These are phyloP conservation scores for Psilocybe subaeruginosa DNA, from an alignment of 768 basidiomycete genomes.

Conservation along the genomic window DNA sequence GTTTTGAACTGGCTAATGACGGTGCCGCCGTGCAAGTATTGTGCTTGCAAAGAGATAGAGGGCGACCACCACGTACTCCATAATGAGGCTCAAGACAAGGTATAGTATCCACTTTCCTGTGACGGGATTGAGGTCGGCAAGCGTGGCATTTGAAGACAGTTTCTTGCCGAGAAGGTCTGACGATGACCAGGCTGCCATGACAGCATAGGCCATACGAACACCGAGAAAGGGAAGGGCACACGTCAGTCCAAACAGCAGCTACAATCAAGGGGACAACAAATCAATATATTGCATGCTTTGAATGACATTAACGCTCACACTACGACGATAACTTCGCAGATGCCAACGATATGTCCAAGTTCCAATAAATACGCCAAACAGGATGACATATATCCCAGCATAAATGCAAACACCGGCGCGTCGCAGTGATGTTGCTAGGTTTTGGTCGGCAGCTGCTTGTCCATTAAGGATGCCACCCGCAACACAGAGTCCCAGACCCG, in stretches of 20 bases:
- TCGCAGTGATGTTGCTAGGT: slow-evolving; percentile 41
- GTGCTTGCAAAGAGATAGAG: slow-evolving; percentile 54
- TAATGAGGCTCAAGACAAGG: slow-evolving; percentile 59
- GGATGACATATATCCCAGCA: slow-evolving; percentile 40
- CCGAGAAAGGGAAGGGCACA: slow-evolving; percentile 63
- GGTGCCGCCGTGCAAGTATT: slow-evolving; percentile 37
- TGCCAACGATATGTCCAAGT: slow-evolving; percentile 50
- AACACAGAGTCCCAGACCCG: slow-evolving; percentile 43
- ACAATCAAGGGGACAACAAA: slow-evolving; percentile 2
- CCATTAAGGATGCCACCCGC: slow-evolving; percentile 51
- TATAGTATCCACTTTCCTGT: slow-evolving; percentile 62
- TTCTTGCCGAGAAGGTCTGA: slow-evolving; percentile 42
- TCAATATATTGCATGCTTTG: background rate
- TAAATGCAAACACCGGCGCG: slow-evolving; percentile 46
- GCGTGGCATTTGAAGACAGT: slow-evolving; percentile 39
- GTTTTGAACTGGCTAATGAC: slow-evolving; percentile 11
- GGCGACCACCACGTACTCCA: slow-evolving; percentile 56
- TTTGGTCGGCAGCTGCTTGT: slow-evolving; percentile 33
- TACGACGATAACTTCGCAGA: slow-evolving; percentile 47
- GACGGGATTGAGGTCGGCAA: slow-evolving; percentile 59
- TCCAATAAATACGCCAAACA: slow-evolving; percentile 42
- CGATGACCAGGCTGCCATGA: slow-evolving; percentile 63
- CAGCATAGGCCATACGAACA: slow-evolving; percentile 56
- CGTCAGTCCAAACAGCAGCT: slow-evolving; percentile 62
- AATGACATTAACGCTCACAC: slow-evolving; percentile 32